Evolutionary conservation across 805 yeast species (phyloP).

Genomic region (Tetrapisispora phaffii): DNA sequence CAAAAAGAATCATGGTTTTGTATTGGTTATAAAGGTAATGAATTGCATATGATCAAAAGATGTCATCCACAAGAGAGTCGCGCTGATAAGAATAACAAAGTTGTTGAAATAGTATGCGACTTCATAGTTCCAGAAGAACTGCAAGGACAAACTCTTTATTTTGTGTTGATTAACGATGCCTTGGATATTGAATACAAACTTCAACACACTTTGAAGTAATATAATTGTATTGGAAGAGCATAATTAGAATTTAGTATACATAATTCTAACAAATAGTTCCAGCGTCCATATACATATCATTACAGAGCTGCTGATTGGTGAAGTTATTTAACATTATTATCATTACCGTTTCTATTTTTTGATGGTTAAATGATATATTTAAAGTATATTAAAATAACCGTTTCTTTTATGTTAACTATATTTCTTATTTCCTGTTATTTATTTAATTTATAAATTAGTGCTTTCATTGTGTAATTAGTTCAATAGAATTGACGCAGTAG

Average conservation of each 20-base stretch:
- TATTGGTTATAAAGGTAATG: slow-evolving; percentile 43
- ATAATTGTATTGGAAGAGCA: too few relatives aligned
- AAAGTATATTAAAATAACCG: not conserved
- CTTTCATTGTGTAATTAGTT: not conserved
- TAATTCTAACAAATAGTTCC: too few relatives aligned
- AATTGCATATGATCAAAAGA: slow-evolving; percentile 59
- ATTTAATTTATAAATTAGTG: not conserved
- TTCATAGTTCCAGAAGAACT: slow-evolving; percentile 43
- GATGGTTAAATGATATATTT: not conserved
- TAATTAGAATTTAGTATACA: too few relatives aligned
- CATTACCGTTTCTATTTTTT: too few relatives aligned
- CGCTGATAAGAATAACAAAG: slow-evolving; percentile 12
- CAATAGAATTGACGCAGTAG: not conserved
- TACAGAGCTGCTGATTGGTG: too few relatives aligned
- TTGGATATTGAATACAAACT: slow-evolving; percentile 41
- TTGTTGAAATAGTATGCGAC: slow-evolving; percentile 31
- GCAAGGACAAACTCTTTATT: slow-evolving; percentile 36
- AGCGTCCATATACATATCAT: too few relatives aligned
- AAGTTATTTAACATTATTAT: too few relatives aligned
- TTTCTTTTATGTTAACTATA: not conserved
- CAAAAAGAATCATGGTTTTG: slow-evolving; percentile 94
- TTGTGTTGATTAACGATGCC: slow-evolving; percentile 57
- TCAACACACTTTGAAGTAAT: slow-evolving; percentile 12
- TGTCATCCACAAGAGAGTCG: slow-evolving; percentile 44
- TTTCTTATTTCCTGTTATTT: not conserved